Base-by-base conservation (phyloP, 805 yeast genomes). In the Cyberlindnera euphorbiiphila region DNA sequence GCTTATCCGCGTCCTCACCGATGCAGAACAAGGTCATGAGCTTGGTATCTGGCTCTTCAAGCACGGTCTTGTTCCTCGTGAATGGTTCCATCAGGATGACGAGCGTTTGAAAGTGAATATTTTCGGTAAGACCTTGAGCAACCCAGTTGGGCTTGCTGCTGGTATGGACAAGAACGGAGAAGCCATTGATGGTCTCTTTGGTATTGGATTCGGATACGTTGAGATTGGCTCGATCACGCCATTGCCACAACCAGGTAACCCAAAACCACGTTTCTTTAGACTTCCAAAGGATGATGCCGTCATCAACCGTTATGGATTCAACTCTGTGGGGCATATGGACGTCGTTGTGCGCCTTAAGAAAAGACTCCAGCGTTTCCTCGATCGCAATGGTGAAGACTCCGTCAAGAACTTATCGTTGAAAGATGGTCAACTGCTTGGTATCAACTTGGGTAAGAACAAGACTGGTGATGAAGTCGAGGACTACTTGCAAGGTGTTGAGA, bases 181-280 rank as follows among this genome's bases (percentile, higher is more conserved):
- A 55, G 95, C 86, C 15, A 77, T 91, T 49, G 97, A 91, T 51
- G 65, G 88, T 0, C 68, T 91, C 42, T 80, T 81, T 50, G 71
- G 79, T 46, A 57, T 74, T 38, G 98, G 98, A 2, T 89, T 89
- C 53, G 78, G 91, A 12, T 86, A 86, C 59, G 93, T 87, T 47
- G 98, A 91, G 62, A 74, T 91, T 42, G 98, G 98, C 2, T 85
- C 95, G 3, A 79, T 91, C 33, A 91, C 98, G 6, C 98, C 98
- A 4, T 65, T 72, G 48, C 85, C 97, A 0, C 98, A 91, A 64
- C 87, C 91, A 8, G 98, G 98, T 24, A 91, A 91, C 62, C 95
- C 96, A n/a, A 59, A 65, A 51, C 98, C 98, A 16, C 72, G 98
- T 42, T 85, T 91, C 53, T 91, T 89, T 68, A 76, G 98, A 51